Evolutionary conservation across 2,329 filamentous ascomycete species (phyloP).

Genomic region (Pestalotiopsis fici): DNA sequence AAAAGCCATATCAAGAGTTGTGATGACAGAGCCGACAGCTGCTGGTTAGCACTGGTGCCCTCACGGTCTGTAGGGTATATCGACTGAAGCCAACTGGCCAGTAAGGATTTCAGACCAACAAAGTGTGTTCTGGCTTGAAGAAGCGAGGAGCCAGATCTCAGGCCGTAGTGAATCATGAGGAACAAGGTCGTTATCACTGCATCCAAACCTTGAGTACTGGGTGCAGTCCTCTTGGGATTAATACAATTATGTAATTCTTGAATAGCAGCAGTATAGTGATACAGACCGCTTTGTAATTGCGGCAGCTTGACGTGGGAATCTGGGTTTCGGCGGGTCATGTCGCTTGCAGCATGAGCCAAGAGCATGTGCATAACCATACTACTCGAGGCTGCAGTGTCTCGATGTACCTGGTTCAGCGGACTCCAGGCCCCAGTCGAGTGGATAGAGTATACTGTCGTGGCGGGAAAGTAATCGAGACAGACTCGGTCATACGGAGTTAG

Average conservation of each 20-base stretch:
- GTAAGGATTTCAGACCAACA: constrained; percentile 5
- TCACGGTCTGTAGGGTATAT: not conserved
- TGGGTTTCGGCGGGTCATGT: not conserved
- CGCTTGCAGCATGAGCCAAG: constrained; percentile 1
- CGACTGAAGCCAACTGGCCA: not conserved
- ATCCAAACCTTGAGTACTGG: not conserved
- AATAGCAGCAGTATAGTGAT: not conserved
- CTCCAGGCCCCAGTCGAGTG: not conserved
- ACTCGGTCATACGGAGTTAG: constrained; percentile 5
- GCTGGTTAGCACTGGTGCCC: not conserved
- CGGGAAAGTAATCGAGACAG: constrained; percentile 9
- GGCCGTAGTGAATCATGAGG: constrained; percentile 10
- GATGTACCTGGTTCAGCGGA: constrained; percentile 3
- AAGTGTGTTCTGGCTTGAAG: not conserved
- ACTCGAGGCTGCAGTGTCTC: constrained; percentile 6
- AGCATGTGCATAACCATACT: constrained; percentile 13
- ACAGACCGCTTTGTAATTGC: not conserved
- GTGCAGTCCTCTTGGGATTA: not conserved
- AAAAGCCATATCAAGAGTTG: not conserved
- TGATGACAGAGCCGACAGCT: not conserved
- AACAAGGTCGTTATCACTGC: constrained; percentile 5
- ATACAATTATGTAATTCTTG: not conserved
- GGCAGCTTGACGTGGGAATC: too few relatives aligned
- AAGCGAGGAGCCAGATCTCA: not conserved
- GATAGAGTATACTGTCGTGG: constrained; percentile 7